Base-by-base conservation (phyloP, 495 filamentous ascomycete species). In the Penicillium atrosanguineum region DNA sequence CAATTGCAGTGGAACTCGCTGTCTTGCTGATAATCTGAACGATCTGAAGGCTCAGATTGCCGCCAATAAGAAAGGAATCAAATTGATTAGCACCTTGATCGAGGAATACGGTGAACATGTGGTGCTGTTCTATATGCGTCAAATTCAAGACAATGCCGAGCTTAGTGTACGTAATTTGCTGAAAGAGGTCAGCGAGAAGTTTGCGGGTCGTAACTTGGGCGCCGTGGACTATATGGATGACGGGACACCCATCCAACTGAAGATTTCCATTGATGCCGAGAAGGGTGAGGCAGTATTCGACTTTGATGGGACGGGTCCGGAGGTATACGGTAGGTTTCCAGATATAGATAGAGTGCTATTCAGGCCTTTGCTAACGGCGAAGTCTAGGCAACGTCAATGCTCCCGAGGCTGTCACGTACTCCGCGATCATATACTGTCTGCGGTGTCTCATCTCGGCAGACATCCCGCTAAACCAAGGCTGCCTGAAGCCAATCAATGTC, bases 381-480 rank as follows among this genome's bases (percentile, higher is more conserved):
- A n/a, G 12, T 34, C 31, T 34, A 67, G 90, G 79, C 56, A 96
- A 96, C 66, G 88, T 87, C 68, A 97, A 97, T 67, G 90, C 90
- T n/a, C 92, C 92, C 2, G 79, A 91, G 76, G 90, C 92, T 16
- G 86, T 97, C 46, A 94, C 93, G 1, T 91, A 91, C 67, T 89
- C 85, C 21, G 92, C 92, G 34, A 94, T 96, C 62, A 97, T 97
- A 59, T 97, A 97, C 76, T 89, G 88, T 59, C 79, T 96, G 11
- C 87, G 92, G 12, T 90, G 87, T 67, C 81, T 97, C 41, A 93
- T 97, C 54, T 85, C 81, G 0, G 84, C 90, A 65, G 91, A 96
- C 63, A 96, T 97, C 23, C 93, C 93, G 0, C 79, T 97, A 9
- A 97, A 97, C 69, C 91, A 97, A 72, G 93, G 93, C 50, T 97